phyloP scores from a whole-genome alignment of 371 early-diverging fungal species.

The Mortierella sp. region DNA sequence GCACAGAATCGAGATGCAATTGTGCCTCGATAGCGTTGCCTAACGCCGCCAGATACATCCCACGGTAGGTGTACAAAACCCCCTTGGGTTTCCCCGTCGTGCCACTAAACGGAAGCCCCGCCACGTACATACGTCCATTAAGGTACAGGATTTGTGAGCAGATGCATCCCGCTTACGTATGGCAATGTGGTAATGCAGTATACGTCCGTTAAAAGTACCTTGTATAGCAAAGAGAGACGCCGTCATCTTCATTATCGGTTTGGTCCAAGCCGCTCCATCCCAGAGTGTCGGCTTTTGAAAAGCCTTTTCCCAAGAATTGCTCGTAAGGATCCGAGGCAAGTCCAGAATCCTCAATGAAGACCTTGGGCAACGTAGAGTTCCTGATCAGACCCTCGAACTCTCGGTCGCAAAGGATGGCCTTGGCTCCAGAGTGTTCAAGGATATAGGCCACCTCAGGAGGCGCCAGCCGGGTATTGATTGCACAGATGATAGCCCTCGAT shows the following conservation, averaged over 20 bases:
- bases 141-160: too few relatives aligned
- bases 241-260: constrained; percentile 62
- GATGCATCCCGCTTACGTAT: too few relatives aligned
- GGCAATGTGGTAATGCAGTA: too few relatives aligned
- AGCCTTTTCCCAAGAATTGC: constrained; percentile 48
- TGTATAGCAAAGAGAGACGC: constrained; percentile 70
- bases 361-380: constrained; percentile 30
- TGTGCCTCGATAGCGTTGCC: constrained; percentile 63
- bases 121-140: too few relatives aligned
- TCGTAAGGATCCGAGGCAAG: constrained; percentile 61
- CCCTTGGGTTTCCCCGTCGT: constrained; percentile 77
- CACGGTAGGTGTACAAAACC: constrained; percentile 58
- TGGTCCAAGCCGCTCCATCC: constrained; percentile 66
- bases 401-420: constrained; percentile 65
- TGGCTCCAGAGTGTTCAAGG: constrained; percentile 64
- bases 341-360: constrained; percentile 42
- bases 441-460: constrained; percentile 73
- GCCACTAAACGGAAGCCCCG: constrained; percentile 50
- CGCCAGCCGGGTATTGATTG: constrained; percentile 73
- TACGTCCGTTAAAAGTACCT: constrained; percentile 22
- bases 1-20: constrained; percentile 61
- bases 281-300: constrained; percentile 34
- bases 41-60: constrained; percentile 67
- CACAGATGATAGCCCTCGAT: constrained; percentile 68
- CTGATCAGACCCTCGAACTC: constrained; percentile 56